Evolutionary conservation across 257 asterid genomes (phyloP).

Genomic region (Solanum acaule): DNA sequence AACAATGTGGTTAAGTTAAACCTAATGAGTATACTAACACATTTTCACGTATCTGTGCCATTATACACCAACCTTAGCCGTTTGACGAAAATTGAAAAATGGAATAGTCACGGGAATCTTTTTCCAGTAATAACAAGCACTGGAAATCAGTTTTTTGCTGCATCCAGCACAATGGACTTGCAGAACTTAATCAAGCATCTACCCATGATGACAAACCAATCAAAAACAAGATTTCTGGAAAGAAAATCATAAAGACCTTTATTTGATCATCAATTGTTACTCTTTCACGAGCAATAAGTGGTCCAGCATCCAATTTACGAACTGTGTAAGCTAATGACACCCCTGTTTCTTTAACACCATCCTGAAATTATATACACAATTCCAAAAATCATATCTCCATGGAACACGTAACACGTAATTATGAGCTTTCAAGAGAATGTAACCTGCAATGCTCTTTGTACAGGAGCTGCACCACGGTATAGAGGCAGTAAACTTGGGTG

Average conservation of each 20-base stretch:
- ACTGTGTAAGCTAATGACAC: conserved; percentile 90
- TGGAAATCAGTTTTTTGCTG: neutral
- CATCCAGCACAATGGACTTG: neutral
- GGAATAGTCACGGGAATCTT: neutral
- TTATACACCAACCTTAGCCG: neutral
- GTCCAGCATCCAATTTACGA: conserved; percentile 88
- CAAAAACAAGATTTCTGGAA: neutral
- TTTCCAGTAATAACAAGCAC: neutral
- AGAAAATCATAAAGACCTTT: conserved; percentile 41
- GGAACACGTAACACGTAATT: neutral
- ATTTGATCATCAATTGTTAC: conserved; percentile 54
- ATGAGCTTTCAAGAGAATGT: neutral
- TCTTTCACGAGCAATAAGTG: conserved; percentile 61
- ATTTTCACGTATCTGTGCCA: neutral
- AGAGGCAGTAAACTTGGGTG: conserved; percentile 94
- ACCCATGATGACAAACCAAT: neutral
- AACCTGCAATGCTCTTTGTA: conserved; percentile 95
- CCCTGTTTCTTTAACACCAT: conserved; percentile 88
- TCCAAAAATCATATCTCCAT: neutral
- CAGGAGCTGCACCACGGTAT: conserved; percentile 99
- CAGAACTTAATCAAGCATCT: neutral
- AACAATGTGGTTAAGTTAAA: neutral
- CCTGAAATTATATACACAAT: conserved; percentile 29
- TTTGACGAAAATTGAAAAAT: neutral
- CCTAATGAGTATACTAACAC: neutral